Evolutionary conservation across 2,329 filamentous ascomycete genomes (phyloP).

Genomic region (Dothidotthia symphoricarpi): DNA sequence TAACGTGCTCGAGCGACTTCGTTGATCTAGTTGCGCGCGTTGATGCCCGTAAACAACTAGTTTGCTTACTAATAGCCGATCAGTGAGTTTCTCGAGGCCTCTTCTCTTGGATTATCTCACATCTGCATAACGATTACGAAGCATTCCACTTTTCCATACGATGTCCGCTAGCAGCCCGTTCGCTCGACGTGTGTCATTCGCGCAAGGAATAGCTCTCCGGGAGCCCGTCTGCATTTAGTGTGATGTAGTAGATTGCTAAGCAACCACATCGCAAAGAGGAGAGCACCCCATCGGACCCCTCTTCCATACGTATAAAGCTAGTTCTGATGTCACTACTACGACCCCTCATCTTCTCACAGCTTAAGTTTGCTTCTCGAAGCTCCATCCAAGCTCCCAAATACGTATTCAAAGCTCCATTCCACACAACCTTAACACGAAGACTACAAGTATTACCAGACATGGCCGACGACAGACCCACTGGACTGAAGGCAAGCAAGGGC

Average conservation of each 20-base stretch:
- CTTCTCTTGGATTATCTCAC: no score
- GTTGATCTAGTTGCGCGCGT: background rate
- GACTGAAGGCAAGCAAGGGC: conserved; percentile 61
- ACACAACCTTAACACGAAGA: conserved; percentile 17
- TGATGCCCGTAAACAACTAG: no score
- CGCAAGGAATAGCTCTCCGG: no score
- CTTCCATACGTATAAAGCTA: conserved; percentile 10
- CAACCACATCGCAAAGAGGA: background rate
- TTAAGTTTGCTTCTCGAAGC: conserved; percentile 13
- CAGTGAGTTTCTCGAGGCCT: no score
- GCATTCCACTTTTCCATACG: no score
- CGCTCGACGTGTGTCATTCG: no score
- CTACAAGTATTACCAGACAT: conserved; percentile 21
- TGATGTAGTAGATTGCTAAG: conserved; percentile 12
- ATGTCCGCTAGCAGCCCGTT: no score
- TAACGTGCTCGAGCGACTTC: background rate
- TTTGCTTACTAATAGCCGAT: background rate
- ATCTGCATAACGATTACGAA: no score
- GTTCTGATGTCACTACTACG: conserved; percentile 25
- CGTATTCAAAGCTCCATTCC: conserved; percentile 16
- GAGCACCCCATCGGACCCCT: conserved; percentile 26
- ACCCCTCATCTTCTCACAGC: conserved; percentile 14
- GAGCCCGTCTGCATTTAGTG: no score
- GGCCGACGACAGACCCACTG: conserved; percentile 48
- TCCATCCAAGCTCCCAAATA: conserved; percentile 11